phyloP scores from a whole-genome alignment of 2,329 filamentous ascomycete species.

The Endoconidiophora polonica region DNA sequence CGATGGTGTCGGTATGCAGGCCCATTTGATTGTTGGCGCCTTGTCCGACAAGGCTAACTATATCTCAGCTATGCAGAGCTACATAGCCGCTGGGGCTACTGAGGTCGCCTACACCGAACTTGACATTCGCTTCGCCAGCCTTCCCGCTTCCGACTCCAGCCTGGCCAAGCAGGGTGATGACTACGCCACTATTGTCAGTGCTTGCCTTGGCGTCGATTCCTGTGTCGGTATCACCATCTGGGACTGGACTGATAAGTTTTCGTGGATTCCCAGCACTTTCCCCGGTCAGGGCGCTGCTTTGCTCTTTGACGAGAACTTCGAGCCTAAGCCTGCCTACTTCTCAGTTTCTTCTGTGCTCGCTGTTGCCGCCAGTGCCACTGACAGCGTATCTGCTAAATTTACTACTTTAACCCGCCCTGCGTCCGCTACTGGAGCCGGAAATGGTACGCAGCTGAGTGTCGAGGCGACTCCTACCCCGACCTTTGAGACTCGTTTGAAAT shows the following conservation, averaged over 20 bases:
- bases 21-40: constrained; percentile 40
- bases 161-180: constrained; percentile 19
- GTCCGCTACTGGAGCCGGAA: neutral
- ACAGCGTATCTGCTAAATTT: constrained; percentile 14
- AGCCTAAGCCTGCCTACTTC: constrained; percentile 27
- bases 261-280: constrained; percentile 27
- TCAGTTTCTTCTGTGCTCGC: constrained; percentile 22
- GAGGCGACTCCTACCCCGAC: neutral
- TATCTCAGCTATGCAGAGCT: constrained; percentile 26
- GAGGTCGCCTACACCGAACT: constrained; percentile 40
- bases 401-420: neutral
- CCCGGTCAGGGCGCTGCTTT: constrained; percentile 25
- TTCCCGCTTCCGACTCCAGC: constrained; percentile 18
- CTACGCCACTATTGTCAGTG: constrained; percentile 18
- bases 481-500: neutral
- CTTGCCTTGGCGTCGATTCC: constrained; percentile 18
- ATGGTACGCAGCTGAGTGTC: neutral
- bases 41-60: constrained; percentile 27
- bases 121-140: constrained; percentile 27
- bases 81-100: constrained; percentile 24
- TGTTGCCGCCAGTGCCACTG: constrained; percentile 14
- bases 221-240: constrained; percentile 22
- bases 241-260: constrained; percentile 23
- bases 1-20: constrained; percentile 46
- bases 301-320: constrained; percentile 27